A percentile compares a stretch with the other conserved stretches of the same genome.
Evolutionary conservation across 331 rosid species (phyloP).

Genomic region (Malus hybrid): DNA sequence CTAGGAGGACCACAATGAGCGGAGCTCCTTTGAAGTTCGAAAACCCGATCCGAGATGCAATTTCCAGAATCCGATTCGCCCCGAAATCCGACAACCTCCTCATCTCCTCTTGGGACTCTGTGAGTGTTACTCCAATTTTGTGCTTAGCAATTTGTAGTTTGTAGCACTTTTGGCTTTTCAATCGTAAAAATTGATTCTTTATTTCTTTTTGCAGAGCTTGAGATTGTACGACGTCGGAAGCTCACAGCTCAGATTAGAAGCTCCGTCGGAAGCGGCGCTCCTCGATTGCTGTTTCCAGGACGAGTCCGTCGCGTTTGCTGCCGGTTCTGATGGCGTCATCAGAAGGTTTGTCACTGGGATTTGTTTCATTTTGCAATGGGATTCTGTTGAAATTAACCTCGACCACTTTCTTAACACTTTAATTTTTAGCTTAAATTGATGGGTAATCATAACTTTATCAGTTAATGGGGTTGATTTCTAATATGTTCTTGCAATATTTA

Average conservation of each 20-base stretch:
- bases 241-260: constrained; percentile 39
- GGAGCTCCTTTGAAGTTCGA: constrained; percentile 18
- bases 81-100: constrained; percentile 63
- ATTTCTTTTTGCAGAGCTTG: constrained; percentile 36
- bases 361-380: not conserved
- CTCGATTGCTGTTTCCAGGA: constrained; percentile 72
- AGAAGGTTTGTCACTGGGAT: constrained; percentile 36
- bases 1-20: constrained; percentile 15
- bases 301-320: constrained; percentile 47
- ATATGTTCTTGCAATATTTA: not conserved
- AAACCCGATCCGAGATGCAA: constrained; percentile 39
- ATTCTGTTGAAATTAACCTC: not conserved
- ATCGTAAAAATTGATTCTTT: not conserved
- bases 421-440: not conserved
- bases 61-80: constrained; percentile 51
- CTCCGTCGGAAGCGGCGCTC: constrained; percentile 49
- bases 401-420: not conserved
- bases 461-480: not conserved
- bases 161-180: not conserved
- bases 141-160: not conserved
- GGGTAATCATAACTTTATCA: not conserved
- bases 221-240: constrained; percentile 55
- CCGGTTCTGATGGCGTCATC: constrained; percentile 60
- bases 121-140: constrained; percentile 10
- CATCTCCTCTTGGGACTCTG: constrained; percentile 83